Percentiles rank a stretch among this genome's conserved stretches.
Evolutionary conservation across 177 flowering plant species (phyloP).

Genomic region (Vitis hybrid): DNA sequence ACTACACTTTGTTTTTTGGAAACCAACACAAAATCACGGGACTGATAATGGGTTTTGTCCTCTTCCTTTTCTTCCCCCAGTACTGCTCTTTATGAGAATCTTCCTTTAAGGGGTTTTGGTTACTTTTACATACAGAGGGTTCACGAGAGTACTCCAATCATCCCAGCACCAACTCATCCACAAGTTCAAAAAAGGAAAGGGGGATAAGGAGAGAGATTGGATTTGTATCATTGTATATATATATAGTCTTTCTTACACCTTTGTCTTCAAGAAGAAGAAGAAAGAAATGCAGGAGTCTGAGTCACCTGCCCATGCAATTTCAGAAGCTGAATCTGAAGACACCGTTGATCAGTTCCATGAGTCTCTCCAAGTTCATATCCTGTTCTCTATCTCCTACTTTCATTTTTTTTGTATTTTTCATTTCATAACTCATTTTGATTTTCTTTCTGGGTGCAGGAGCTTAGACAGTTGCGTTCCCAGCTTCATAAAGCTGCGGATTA

Average conservation of each 20-base stretch:
- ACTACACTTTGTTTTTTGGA: slow-evolving; percentile 15
- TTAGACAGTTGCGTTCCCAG: slow-evolving; percentile 63
- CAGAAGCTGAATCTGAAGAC: slow-evolving; percentile 24
- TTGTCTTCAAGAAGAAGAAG: not conserved
- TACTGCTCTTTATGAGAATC: not conserved
- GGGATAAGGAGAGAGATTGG: not conserved
- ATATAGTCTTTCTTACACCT: not conserved
- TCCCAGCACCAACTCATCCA: not conserved
- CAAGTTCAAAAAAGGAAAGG: not conserved
- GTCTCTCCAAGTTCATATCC: slow-evolving; percentile 40
- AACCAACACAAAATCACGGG: slow-evolving; percentile 35
- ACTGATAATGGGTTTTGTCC: slow-evolving; percentile 16
- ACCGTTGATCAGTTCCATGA: slow-evolving; percentile 25
- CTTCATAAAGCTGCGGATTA: slow-evolving; percentile 75
- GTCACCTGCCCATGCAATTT: not conserved
- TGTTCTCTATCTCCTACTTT: not conserved
- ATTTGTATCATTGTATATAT: not conserved
- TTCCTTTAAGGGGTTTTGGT: slow-evolving; percentile 15
- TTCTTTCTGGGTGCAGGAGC: slow-evolving; percentile 45
- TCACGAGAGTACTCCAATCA: slow-evolving; percentile 19
- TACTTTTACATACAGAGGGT: not conserved
- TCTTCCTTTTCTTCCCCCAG: slow-evolving; percentile 7
- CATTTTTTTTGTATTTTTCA: not conserved
- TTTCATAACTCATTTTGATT: too few species aligned
- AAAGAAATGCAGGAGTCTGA: slow-evolving; percentile 13